Base-by-base conservation (phyloP, 306 rosid genomes). In the Quercus bicolor region DNA sequence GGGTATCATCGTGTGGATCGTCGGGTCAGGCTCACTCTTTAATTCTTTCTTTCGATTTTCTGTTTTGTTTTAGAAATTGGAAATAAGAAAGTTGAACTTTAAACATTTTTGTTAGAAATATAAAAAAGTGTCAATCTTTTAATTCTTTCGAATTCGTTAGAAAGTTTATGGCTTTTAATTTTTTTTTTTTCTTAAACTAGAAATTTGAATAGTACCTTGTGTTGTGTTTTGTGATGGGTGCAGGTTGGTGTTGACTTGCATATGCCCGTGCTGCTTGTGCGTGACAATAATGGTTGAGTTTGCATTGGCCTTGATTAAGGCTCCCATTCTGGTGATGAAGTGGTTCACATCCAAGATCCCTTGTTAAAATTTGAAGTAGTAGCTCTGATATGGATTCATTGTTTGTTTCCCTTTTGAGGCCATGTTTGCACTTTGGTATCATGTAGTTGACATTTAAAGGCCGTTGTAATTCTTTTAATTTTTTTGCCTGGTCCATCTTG, bases 281-380 rank as follows among this genome's bases (percentile, higher is more conserved):
- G 93, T 84, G 86, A 94, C 98, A 10, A 52, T 90, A 74, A 76
- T 90, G 6, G 90, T 92, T 56, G 98, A 92, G 89, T 77, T 94
- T 68, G 98, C 96, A 26, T 60, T 90, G 74, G 89, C 77, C 3
- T 74, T 92, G 78, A 85, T 94, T 79, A 89, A 84, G 88, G 93
- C 91, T 85, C 97, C 98, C 4, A 78, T 92, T 80, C 6, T 23
- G 13, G 86, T 94, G 72, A 94, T 94, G 94, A 51, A 90, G 76
- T 90, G 98, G 97, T 94, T 94, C 88, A 90, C 84, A 56, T 90
- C 94, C 55, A 90, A 90, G 83, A 92, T 94, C 74, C 97, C 98
- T 18, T 92, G 96, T 86, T 94, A 89, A 75, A 31, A 6, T n/a
- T 54, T 28, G 11, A 28, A 13, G 23, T 75, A 8, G 56, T 14